Evolutionary conservation across 495 filamentous ascomycete species (phyloP).

Genomic region (Talaromyces thailandensis): DNA sequence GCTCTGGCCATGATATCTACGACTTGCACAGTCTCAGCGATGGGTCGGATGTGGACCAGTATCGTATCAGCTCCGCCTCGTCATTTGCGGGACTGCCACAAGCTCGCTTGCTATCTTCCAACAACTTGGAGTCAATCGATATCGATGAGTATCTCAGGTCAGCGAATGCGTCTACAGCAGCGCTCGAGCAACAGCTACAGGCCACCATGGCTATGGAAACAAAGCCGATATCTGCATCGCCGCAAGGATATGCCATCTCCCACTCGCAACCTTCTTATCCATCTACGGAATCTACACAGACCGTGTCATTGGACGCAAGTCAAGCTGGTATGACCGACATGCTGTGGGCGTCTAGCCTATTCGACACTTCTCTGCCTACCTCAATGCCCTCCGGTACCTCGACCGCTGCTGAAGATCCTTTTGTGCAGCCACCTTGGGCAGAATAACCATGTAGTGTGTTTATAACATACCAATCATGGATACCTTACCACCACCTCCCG

Average conservation of each 20-base stretch:
- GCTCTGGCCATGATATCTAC: constrained; percentile 24
- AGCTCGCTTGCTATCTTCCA: constrained; percentile 39
- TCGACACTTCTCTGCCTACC: constrained; percentile 20
- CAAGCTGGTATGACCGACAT: constrained; percentile 14
- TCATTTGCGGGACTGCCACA: constrained; percentile 46
- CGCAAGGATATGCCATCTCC: constrained; percentile 26
- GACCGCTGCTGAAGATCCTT: constrained; percentile 20
- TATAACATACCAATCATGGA: constrained; percentile 13
- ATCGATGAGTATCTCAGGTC: constrained; percentile 55
- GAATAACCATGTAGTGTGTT: constrained; percentile 19
- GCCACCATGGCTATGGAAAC: constrained; percentile 32
- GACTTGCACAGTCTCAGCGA: constrained; percentile 45
- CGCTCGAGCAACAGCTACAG: constrained; percentile 38
- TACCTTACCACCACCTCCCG: constrained; percentile 40
- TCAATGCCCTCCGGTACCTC: constrained; percentile 11
- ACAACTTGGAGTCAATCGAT: constrained; percentile 49
- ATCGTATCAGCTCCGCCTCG: constrained; percentile 42
- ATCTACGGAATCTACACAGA: constrained; percentile 15
- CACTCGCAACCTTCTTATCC: constrained; percentile 15
- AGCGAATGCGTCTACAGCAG: constrained; percentile 37
- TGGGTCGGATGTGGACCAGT: constrained; percentile 44
- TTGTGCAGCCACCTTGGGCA: constrained; percentile 28
- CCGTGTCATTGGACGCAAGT: constrained; percentile 1
- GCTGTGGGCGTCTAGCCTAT: constrained; percentile 29
- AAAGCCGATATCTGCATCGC: constrained; percentile 26